Evolutionary conservation across 345 rosid genomes (phyloP).

Genomic region (Lumnitzera racemosa): DNA sequence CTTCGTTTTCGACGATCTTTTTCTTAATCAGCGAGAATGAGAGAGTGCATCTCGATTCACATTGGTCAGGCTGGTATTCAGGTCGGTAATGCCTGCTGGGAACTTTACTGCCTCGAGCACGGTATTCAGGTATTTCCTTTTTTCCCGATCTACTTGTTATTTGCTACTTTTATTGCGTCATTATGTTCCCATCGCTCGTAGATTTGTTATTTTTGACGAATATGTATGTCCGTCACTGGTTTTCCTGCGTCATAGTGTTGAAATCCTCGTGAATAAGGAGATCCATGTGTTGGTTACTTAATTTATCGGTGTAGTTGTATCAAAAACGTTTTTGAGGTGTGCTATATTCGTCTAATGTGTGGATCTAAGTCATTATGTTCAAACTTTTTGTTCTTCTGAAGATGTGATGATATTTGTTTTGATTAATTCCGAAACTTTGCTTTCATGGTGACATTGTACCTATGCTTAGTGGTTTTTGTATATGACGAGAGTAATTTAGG

Average conservation of each 20-base stretch:
- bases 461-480: too few relatives aligned
- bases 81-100: slow-evolving; percentile 61
- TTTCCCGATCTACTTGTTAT: background rate
- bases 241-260: too few relatives aligned
- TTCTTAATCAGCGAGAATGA: slow-evolving; percentile 16
- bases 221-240: too few relatives aligned
- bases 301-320: too few relatives aligned
- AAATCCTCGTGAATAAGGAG: too few relatives aligned
- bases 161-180: background rate
- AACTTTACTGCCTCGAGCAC: slow-evolving; percentile 46
- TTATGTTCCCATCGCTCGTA: background rate
- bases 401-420: background rate
- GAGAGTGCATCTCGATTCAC: slow-evolving; percentile 54
- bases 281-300: too few relatives aligned
- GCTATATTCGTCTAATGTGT: too few relatives aligned
- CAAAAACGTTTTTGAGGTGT: too few relatives aligned
- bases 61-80: slow-evolving; percentile 59
- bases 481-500: too few relatives aligned
- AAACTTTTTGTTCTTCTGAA: too few relatives aligned
- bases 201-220: background rate
- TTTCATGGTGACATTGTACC: background rate
- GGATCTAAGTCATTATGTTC: too few relatives aligned
- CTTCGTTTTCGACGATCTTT: background rate
- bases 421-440: background rate
- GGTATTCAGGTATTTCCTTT: slow-evolving; percentile 33